A percentile compares a stretch with the other conserved stretches of the same genome.
These are phyloP conservation scores for Albugo laibachii DNA, from an alignment of 352 stramenopile species.

Conservation along the genomic window DNA sequence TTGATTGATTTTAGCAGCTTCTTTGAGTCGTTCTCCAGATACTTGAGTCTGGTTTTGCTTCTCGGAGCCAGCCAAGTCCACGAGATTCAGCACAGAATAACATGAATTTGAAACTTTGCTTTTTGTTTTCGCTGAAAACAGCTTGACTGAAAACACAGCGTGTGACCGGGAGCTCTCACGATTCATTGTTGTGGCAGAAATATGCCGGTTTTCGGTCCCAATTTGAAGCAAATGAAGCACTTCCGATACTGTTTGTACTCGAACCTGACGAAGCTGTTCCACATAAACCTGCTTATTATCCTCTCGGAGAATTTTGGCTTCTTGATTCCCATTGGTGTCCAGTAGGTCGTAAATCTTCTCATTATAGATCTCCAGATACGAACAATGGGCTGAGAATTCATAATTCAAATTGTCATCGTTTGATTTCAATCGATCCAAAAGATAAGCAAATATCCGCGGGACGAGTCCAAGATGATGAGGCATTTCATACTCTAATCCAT, in stretches of 20 bases:
- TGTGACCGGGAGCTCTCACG: constrained; percentile 89
- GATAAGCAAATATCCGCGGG: constrained; percentile 61
- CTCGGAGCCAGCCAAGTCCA: constrained; percentile 77
- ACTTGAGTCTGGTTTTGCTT: constrained; percentile 71
- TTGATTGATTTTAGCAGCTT: constrained; percentile 82
- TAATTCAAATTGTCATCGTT: background rate
- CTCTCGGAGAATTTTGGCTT: constrained; percentile 49
- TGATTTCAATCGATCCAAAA: constrained; percentile 34
- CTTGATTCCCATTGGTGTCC: constrained; percentile 18
- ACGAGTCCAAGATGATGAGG: constrained; percentile 50
- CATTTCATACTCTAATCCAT: constrained; percentile 14
- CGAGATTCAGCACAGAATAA: constrained; percentile 59
- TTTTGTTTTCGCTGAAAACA: constrained; percentile 62
- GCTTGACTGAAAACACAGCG: constrained; percentile 91
- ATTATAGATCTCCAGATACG: constrained; percentile 84
- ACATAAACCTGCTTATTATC: constrained; percentile 70
- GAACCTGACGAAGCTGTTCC: constrained; percentile 43
- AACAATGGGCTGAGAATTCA: constrained; percentile 49
- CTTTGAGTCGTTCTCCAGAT: constrained; percentile 64
- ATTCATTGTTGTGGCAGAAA: constrained; percentile 96
- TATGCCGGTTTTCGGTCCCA: constrained; percentile 79
- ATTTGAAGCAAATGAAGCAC: constrained; percentile 56
- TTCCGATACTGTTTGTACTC: constrained; percentile 35
- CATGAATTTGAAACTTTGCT: constrained; percentile 26
- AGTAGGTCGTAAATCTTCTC: constrained; percentile 79